These are phyloP conservation scores for Colletotrichum sp. DNA, from an alignment of 2,329 filamentous ascomycete genomes.

Conservation along the genomic window DNA sequence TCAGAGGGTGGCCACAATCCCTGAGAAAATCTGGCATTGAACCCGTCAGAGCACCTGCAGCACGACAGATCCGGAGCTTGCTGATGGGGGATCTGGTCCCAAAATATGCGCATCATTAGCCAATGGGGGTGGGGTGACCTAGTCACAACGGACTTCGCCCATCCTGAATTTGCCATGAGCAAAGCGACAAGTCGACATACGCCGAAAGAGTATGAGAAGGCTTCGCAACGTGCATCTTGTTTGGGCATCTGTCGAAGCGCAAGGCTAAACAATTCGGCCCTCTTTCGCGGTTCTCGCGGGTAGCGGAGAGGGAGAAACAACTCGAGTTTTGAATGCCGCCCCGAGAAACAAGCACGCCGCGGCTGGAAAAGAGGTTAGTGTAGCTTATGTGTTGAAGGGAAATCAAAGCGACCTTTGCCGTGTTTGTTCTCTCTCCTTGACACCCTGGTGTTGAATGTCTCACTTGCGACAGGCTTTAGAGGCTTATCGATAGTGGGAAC, in stretches of 20 bases:
- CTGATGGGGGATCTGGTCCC: not conserved
- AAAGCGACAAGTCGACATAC: not conserved
- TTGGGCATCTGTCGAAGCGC: too few species aligned
- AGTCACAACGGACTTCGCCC: not conserved
- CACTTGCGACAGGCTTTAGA: not conserved
- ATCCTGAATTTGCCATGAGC: not conserved
- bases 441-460: not conserved
- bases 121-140: not conserved
- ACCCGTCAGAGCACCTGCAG: not conserved
- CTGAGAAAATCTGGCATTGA: not conserved
- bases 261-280: not conserved
- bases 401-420: not conserved
- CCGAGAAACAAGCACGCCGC: not conserved
- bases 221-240: too few species aligned
- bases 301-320: not conserved
- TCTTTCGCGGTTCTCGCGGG: not conserved
- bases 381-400: not conserved
- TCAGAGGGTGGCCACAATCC: not conserved
- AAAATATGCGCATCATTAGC: not conserved
- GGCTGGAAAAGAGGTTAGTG: not conserved
- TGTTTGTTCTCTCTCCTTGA: not conserved
- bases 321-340: not conserved
- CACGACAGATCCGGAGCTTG: not conserved
- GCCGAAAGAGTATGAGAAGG: not conserved
- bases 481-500: slow-evolving; percentile 9